Percentiles rank a stretch among this genome's conserved stretches.
Evolutionary conservation across 2,329 filamentous ascomycete genomes (phyloP).

Genomic region (Fusarium papillatum): DNA sequence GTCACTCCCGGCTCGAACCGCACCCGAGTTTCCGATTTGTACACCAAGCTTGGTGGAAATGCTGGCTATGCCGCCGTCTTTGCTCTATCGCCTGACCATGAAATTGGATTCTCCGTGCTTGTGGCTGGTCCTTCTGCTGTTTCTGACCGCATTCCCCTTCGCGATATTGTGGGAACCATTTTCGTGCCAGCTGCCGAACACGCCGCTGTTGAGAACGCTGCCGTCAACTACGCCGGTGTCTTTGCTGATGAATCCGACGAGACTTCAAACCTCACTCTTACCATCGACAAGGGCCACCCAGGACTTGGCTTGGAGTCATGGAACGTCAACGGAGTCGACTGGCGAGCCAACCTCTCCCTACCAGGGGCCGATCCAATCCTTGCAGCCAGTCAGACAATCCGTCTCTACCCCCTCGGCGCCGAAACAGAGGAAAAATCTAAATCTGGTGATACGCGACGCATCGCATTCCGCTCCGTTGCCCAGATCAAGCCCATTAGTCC

Average conservation of each 20-base stretch:
- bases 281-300: slow-evolving; percentile 12
- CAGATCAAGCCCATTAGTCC: neutral
- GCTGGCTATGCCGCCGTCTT: slow-evolving; percentile 44
- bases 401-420: neutral
- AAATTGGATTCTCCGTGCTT: slow-evolving; percentile 33
- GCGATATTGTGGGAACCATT: neutral
- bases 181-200: slow-evolving; percentile 4
- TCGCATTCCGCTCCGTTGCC: neutral
- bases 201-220: neutral
- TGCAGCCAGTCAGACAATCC: neutral
- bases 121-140: neutral
- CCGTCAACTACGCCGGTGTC: neutral
- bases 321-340: slow-evolving; percentile 7
- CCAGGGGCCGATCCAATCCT: neutral
- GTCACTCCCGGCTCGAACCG: slow-evolving; percentile 22
- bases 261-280: slow-evolving; percentile 19
- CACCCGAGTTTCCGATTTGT: slow-evolving; percentile 47
- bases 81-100: slow-evolving; percentile 48
- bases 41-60: slow-evolving; percentile 43
- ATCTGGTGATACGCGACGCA: no score
- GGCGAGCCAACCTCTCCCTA: neutral
- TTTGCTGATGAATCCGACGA: neutral
- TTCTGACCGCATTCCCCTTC: neutral
- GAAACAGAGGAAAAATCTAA: neutral
- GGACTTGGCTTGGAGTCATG: slow-evolving; percentile 16